A percentile compares a stretch with the other conserved stretches of the same genome.
phyloP scores from a whole-genome alignment of 768 basidiomycete genomes.

The Lactifluus piperatus region DNA sequence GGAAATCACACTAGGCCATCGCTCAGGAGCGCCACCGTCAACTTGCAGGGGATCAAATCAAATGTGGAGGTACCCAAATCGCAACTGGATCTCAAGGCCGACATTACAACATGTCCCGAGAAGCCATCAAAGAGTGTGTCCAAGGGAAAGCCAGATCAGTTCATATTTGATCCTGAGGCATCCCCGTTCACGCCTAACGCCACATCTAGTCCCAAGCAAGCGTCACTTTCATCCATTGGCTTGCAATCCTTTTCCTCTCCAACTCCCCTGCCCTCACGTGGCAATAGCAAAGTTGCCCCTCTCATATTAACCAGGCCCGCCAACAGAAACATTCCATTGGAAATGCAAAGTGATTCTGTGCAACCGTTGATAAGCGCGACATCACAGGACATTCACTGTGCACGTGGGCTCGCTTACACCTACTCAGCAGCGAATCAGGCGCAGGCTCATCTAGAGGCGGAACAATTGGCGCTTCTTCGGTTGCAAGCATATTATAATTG shows the following conservation, averaged over 20 bases:
- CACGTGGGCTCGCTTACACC: not conserved
- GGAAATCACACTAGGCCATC: not conserved
- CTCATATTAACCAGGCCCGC: not conserved
- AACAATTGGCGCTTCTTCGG: conserved; percentile 5
- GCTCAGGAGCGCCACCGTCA: not conserved
- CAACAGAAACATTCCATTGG: not conserved
- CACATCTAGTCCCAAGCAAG: conserved; percentile 16
- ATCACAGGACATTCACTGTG: not conserved
- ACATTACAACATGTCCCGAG: not conserved
- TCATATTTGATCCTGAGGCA: conserved; percentile 13
- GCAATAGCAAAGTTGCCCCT: conserved; percentile 3
- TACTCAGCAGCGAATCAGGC: not conserved
- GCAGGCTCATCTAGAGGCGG: conserved; percentile 5
- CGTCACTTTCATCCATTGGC: not conserved
- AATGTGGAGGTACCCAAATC: not conserved
- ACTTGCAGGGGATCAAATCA: not conserved
- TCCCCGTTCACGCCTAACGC: conserved; percentile 17
- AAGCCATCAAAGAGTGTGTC: not conserved
- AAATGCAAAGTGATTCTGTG: not conserved
- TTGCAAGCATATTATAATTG: conserved; percentile 11
- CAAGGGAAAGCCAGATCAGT: not conserved
- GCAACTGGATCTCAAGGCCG: not conserved
- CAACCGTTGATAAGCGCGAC: not conserved
- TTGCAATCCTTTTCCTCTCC: conserved; percentile 11
- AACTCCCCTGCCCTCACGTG: conserved; percentile 11